Evolutionary conservation across 495 filamentous ascomycete species (phyloP), one percentile per base, ranked within the genome.

Genomic region (Xylaria venustula): DNA sequence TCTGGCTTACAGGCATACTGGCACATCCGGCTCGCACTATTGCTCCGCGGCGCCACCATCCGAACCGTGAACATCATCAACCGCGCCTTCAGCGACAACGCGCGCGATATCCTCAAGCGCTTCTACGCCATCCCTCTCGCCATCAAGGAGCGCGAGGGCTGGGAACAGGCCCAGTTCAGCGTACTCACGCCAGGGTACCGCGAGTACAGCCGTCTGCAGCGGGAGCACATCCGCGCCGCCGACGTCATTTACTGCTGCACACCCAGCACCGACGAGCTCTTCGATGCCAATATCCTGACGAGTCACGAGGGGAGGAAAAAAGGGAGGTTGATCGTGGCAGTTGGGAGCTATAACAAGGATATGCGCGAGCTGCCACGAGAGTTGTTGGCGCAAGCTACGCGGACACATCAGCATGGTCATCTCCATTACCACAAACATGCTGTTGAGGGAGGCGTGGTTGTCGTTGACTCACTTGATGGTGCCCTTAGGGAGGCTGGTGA

Each of bases 1-100:
- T 85, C 88, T 12, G 93, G 93, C 22, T 84, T 87, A 62, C 93
- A 97, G 74, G 94, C 94, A 11, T 91, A 90, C 73, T 98, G 93
- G 93, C 92, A 96, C 72, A 85, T 93, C 52, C 89, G 92, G 0
- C 81, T 97, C 12, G 85, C 91, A 0, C 77, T 98, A 22, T 79
- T 91, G 19, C 79, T 96, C 14, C 85, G 88, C 15, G 87, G 88
- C 0, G 62, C 73, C 14, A 90, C 90, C 6, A 88, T 96, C 64
- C 84, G 87, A 60, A 83, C 88, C 48, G 82, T 97, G 15, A 86
- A 88, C 75, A 88, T 97, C 64, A 83, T 96, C 63, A 93, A 91
- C 69, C 69, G 71, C 4, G 85, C 84, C 46, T 87, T 85, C 65
- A 74, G 71, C 67, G 81, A 87, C 1, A 82, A 79, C 2, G 85